These are phyloP conservation scores for Calocera cornea DNA, from an alignment of 768 basidiomycete genomes.

Conservation along the genomic window DNA sequence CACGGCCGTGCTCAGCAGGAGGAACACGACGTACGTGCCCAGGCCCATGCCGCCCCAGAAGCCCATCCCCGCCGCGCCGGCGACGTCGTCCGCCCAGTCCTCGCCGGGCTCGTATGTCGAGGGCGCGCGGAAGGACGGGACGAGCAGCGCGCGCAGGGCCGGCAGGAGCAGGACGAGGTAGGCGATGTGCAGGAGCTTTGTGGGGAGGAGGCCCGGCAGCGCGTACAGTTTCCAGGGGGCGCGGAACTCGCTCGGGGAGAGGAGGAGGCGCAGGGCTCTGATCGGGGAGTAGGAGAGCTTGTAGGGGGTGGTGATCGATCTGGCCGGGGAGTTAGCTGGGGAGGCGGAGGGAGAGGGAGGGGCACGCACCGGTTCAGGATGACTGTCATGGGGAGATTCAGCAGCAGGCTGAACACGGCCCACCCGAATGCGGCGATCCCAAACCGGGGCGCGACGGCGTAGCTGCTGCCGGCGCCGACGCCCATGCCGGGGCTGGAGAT, in stretches of 20 bases:
- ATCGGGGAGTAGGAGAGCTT: conserved; percentile 50
- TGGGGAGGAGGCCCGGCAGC: conserved; percentile 50
- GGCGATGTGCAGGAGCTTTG: conserved; percentile 32
- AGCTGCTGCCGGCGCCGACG: conserved; percentile 41
- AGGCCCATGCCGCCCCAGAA: conserved; percentile 37
- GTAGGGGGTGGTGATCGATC: conserved; percentile 73
- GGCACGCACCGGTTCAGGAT: conserved; percentile 56
- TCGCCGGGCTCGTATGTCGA: conserved; percentile 22
- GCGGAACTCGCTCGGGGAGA: conserved; percentile 69
- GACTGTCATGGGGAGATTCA: conserved; percentile 55
- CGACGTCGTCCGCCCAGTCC: conserved; percentile 30
- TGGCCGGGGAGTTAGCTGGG: conserved; percentile 21
- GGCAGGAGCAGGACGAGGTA: conserved; percentile 35
- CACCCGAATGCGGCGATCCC: conserved; percentile 50
- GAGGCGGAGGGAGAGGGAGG: conserved; percentile 6
- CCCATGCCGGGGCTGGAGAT: conserved; percentile 41
- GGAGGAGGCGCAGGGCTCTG: conserved; percentile 49
- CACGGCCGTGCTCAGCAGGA: conserved; percentile 41
- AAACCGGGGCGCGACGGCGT: conserved; percentile 49
- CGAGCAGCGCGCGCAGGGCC: conserved; percentile 38
- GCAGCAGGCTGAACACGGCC: conserved; percentile 48
- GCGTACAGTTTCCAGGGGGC: conserved; percentile 69
- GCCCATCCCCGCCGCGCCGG: conserved; percentile 31
- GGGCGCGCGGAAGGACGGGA: conserved; percentile 36
- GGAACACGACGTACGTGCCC: conserved; percentile 23